phyloP scores from a whole-genome alignment of 495 filamentous ascomycete species.

The Aspergillus cristatus region DNA sequence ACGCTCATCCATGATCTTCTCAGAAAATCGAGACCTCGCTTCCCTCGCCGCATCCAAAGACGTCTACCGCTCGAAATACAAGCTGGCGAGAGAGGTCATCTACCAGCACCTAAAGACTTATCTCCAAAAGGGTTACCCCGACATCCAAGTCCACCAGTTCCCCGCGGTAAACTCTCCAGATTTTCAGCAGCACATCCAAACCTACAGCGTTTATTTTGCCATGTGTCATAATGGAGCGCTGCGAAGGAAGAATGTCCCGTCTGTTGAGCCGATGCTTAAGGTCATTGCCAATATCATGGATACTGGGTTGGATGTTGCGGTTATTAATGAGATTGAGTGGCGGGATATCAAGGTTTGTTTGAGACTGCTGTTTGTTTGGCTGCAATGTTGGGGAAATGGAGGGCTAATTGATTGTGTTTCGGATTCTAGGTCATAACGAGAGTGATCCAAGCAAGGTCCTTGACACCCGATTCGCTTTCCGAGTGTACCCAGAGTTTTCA shows the following conservation, averaged over 20 bases:
- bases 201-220: conserved; percentile 51
- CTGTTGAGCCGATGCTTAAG: background rate
- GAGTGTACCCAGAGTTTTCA: background rate
- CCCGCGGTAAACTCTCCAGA: conserved; percentile 26
- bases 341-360: conserved; percentile 43
- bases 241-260: background rate
- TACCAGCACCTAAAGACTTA: conserved; percentile 48
- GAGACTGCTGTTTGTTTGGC: too few species aligned
- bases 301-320: conserved; percentile 41
- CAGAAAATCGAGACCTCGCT: conserved; percentile 1
- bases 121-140: conserved; percentile 15
- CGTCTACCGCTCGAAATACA: conserved; percentile 38
- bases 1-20: too few species aligned
- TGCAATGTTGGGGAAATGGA: too few species aligned
- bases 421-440: background rate
- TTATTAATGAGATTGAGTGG: conserved; percentile 47
- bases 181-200: conserved; percentile 46
- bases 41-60: background rate
- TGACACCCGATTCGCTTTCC: background rate
- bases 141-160: conserved; percentile 38
- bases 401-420: too few species aligned
- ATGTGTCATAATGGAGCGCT: conserved; percentile 56
- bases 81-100: conserved; percentile 51
- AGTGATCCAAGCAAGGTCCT: background rate
- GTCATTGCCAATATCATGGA: conserved; percentile 16